Conservation (phyloP, 208 protist species). For the Leishmania aethiopica region DNA sequence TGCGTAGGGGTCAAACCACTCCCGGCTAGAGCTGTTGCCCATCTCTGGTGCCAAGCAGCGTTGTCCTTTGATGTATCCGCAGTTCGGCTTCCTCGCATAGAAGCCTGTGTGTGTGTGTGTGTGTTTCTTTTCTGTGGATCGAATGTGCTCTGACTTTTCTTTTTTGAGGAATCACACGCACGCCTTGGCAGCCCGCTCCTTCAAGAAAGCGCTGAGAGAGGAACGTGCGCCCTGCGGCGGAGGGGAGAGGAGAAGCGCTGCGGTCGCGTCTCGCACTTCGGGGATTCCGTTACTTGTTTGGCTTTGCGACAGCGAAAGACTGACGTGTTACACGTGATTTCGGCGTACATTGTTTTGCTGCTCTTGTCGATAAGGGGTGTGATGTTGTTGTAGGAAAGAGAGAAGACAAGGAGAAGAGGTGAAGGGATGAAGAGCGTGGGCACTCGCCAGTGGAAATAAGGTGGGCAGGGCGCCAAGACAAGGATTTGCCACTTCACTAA, state of each 20-base stretch:
- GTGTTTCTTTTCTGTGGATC: not conserved
- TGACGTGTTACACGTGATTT: not conserved
- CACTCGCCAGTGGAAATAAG: not conserved
- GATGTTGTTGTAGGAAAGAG: not conserved
- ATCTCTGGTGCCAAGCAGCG: constrained; percentile 21
- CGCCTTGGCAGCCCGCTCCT: not conserved
- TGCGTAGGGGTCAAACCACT: constrained; percentile 47
- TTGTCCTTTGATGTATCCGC: not conserved
- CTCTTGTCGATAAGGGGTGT: not conserved
- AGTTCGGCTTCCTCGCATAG: no score
- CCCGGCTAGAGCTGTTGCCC: constrained; percentile 44
- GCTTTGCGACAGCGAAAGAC: not conserved
- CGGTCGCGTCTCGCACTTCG: not conserved
- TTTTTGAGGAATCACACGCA: not conserved
- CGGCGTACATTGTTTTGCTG: not conserved
- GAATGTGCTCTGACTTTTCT: not conserved
- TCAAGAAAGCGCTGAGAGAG: not conserved
- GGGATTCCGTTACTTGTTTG: not conserved
- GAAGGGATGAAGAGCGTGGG: not conserved
- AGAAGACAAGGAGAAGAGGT: not conserved
- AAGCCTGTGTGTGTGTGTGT: not conserved
- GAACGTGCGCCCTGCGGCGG: not conserved
- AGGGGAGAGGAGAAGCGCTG: not conserved
- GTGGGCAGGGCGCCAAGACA: not conserved
- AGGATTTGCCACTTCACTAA: not conserved